phyloP scores from a whole-genome alignment of 2,329 filamentous ascomycete species.

The Coniella vitis region DNA sequence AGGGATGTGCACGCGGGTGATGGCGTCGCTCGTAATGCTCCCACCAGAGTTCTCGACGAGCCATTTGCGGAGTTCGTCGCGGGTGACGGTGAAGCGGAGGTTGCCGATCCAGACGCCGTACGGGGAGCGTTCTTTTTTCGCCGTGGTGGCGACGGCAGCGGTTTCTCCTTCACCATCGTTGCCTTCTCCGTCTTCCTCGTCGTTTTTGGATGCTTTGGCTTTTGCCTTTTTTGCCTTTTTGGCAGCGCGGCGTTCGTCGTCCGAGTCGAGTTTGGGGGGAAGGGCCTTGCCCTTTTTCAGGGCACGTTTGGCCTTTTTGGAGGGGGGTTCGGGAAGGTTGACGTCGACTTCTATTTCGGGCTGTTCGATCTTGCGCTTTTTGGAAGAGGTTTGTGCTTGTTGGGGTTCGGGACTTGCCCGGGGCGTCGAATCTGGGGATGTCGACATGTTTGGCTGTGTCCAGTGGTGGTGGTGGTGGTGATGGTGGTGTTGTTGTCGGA shows the following conservation, averaged over 20 bases:
- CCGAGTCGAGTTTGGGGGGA: conserved; percentile 36
- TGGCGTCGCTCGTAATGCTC: conserved; percentile 58
- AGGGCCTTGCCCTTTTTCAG: conserved; percentile 75
- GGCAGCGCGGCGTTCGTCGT: conserved; percentile 32
- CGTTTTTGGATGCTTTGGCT: conserved; percentile 26
- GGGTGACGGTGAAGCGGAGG: conserved; percentile 74
- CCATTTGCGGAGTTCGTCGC: conserved; percentile 70
- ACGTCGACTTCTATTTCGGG: conserved; percentile 87
- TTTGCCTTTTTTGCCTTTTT: conserved; percentile 27
- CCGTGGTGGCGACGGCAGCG: conserved; percentile 5
- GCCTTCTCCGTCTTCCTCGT: too few relatives aligned
- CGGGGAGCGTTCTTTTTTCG: conserved; percentile 58
- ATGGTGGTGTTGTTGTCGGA: too few relatives aligned
- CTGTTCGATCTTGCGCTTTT: conserved; percentile 64
- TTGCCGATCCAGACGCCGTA: conserved; percentile 96
- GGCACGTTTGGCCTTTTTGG: conserved; percentile 84
- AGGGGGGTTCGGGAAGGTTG: conserved; percentile 82
- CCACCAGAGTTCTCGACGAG: conserved; percentile 66
- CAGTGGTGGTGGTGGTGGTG: too few relatives aligned
- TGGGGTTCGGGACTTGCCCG: conserved; percentile 4
- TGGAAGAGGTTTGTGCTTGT: conserved; percentile 29
- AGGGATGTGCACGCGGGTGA: conserved; percentile 81
- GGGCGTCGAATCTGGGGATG: background rate
- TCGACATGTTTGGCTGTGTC: background rate
- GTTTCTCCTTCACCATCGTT: too few relatives aligned